Evolutionary conservation across 257 asterid species (phyloP), one percentile per base, ranked within the genome.

Genomic region (Solanum clarkiae): DNA sequence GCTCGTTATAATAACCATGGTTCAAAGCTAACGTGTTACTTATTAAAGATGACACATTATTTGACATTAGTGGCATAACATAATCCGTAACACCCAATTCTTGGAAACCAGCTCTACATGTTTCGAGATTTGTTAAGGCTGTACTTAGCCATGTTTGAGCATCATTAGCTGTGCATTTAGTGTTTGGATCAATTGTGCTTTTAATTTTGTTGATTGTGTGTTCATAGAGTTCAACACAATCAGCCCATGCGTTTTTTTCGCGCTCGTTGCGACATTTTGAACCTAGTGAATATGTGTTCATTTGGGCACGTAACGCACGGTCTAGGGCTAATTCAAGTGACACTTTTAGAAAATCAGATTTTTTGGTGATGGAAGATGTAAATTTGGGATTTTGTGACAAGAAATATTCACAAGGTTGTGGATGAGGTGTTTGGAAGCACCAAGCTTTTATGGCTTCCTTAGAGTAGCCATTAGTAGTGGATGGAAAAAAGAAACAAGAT

Each of bases 121-220:
- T 96, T 77, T 91, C 97, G 10, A 92, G 88, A 53, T 93, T 92
- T 6, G 99, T 96, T 0, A 94, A 83, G 3, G 98, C 95, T 0
- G 98, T 55, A 91, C 98, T 96, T 4, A 96, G 86, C 99, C 99
- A 96, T 3, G 97, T 90, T 22, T 94, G 99, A 0, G 88, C 90
- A 44, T 96, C 98, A 8, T 56, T 82, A 0, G 90, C 20, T 0
- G 93, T 80, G 83, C 91, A 90, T 12, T 88, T 88, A 1, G 81
- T 51, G 83, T 36, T 44, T 0, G 96, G 95, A 85, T 91, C 92
- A 4, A 88, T 86, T 0, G 96, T 93, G 3, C 65, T 87, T 91
- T 92, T 92, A 87, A 97, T 82, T 5, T 68, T 87, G 1, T 24
- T 87, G 14, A 93, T 84, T 13, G 93, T 86, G 32, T 82, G 13